Base-by-base conservation (phyloP, 768 basidiomycete genomes). In the Boletus edulis region DNA sequence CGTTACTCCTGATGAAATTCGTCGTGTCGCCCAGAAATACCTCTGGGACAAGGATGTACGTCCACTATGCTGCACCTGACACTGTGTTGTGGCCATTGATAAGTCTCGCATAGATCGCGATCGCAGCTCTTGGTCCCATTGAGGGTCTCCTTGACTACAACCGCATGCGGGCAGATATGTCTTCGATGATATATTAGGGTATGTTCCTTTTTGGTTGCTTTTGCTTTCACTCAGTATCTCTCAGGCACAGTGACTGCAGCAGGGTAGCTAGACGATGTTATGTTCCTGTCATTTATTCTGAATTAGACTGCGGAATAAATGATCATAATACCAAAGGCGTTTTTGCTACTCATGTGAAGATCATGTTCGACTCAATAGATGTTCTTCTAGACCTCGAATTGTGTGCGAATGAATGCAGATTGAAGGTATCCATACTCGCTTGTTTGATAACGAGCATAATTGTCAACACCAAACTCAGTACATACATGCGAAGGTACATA, bases 81-180 rank as follows among this genome's bases (percentile, higher is more conserved):
- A 43, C 39, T 54, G n/a, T 35, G 54, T 27, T 54, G 15, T 32
- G 46, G 29, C 29, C 37, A 20, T 39, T 45, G 53, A 57, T 50
- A 34, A 31, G 38, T n/a, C 24, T 60, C 18, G 47, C 34, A 1
- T 65, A 91, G 87, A 78, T 94, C 60, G 86, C 94, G 3, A 73
- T 98, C 42, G 92, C 96, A 46, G 96, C 95, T 52, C 75, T 94
- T 54, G 96, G 96, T 56, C 86, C 84, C 62, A 81, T 89, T 55
- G 97, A 99, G 62, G 94, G 95, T 67, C 81, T 98, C 40, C 78
- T 95, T 44, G 96, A 98, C 73, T 98, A 98, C 78, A 91, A 88
- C 76, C 91, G 95, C 65, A 80, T 91, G 66, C 87, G 89, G 54
- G 72, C 83, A 29, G 89, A 91, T 62, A 91, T 85, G 85, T 90